Base-by-base conservation (phyloP, 2,329 filamentous ascomycete species). In the Epichloe uncinata region DNA sequence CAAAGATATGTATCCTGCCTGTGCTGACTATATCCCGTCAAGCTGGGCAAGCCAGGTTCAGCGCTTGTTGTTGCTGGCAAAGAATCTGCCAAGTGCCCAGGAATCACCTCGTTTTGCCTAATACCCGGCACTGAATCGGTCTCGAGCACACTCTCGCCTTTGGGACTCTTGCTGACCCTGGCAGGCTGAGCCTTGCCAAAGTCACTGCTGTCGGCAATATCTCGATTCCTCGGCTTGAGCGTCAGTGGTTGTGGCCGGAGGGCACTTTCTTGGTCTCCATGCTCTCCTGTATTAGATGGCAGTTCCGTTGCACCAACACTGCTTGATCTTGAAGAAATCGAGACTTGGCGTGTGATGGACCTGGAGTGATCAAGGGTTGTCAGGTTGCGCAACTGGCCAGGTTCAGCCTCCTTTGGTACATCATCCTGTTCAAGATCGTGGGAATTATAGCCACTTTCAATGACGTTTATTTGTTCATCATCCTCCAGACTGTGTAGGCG, bases 1-100 rank as follows among this genome's bases (percentile, higher is more conserved):
- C 53, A 56, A 16, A 55, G 45, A 9, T 48, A 34, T 20, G 55
- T 55, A 38, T 50, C 48, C 22, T 49, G 49, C 38, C 53, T 52
- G 36, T 55, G 53, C 15, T 42, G 49, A 26, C 15, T 50, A 40
- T 50, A 53, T 0, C 50, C 52, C 11, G 50, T 52, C 41, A 55
- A 15, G 38, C 53, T 54, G 15, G 53, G 48, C 20, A 56, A 11
- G 4, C 54, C 53, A 18, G 18, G 22, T 34, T 2, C 34, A n/a
- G 35, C 22, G 11, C 45, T 35, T 33, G 16, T 45, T 35, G 16
- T 40, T 18, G 6, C 38, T 12, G 34, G 35, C 26, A 51, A 35
- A 18, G 8, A 13, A 37, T 12, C 5, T 20, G 15, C 7, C 18
- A 20, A 30, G n/a, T 15, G 16, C 33, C 13, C 47, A 15, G 18